phyloP scores from a whole-genome alignment of 2,329 filamentous ascomycete species.

The Alternaria triticimaculans region DNA sequence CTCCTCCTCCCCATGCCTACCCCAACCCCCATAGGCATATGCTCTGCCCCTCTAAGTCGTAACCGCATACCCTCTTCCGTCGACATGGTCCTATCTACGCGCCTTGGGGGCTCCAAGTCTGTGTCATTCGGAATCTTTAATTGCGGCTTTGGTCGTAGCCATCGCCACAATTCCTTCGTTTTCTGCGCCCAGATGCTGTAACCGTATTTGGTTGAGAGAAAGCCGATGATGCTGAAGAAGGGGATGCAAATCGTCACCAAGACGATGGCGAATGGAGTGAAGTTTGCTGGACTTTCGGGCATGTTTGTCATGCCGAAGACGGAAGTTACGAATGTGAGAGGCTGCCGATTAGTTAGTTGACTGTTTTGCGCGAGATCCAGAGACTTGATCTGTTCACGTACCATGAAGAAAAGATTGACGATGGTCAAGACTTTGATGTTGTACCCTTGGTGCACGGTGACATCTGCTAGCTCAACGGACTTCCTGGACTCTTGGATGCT shows the following conservation, averaged over 20 bases:
- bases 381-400: neutral
- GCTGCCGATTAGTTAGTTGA: constrained; percentile 29
- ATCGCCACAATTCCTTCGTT: constrained; percentile 37
- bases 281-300: constrained; percentile 43
- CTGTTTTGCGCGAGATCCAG: neutral
- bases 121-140: constrained; percentile 10
- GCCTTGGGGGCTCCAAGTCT: constrained; percentile 8
- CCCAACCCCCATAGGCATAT: neutral
- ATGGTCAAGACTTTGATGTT: constrained; percentile 66
- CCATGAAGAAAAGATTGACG: constrained; percentile 66
- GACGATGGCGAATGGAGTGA: constrained; percentile 52
- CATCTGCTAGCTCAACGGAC: constrained; percentile 62
- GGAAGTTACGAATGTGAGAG: constrained; percentile 67
- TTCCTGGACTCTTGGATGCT: constrained; percentile 66
- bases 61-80: constrained; percentile 40
- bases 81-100: constrained; percentile 31
- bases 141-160: constrained; percentile 27
- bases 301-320: constrained; percentile 63
- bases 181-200: constrained; percentile 48
- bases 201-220: constrained; percentile 51
- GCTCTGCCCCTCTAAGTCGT: neutral
- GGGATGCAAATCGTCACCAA: constrained; percentile 53
- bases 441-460: constrained; percentile 64
- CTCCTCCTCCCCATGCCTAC: constrained; percentile 4
- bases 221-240: constrained; percentile 56